These are phyloP conservation scores for Xerocomus nothofagi DNA, from an alignment of 1,284 basidiomycete genomes.

Conservation along the genomic window DNA sequence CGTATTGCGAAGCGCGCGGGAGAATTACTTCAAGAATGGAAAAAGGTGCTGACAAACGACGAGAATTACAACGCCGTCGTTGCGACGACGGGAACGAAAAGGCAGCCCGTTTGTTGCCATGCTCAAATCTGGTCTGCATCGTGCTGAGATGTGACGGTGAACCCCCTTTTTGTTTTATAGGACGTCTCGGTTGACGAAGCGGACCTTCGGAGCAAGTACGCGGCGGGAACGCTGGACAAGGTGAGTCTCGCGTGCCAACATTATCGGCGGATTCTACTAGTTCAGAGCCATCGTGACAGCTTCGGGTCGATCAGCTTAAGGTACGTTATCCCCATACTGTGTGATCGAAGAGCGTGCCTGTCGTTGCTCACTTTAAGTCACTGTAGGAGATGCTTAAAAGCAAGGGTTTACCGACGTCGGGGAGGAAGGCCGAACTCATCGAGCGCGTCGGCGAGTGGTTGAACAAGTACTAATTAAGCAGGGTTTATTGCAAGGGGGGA, in stretches of 20 bases:
- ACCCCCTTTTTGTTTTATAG: constrained; percentile 33
- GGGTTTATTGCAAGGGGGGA: background rate
- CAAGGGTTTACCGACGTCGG: constrained; percentile 58
- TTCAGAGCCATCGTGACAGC: constrained; percentile 40
- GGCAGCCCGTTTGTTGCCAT: constrained; percentile 59
- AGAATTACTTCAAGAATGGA: constrained; percentile 74
- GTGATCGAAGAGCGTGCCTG: background rate
- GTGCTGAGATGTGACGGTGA: constrained; percentile 1
- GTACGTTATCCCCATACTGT: constrained; percentile 40
- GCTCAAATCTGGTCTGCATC: background rate
- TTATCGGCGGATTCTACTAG: constrained; percentile 12
- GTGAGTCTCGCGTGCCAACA: constrained; percentile 42
- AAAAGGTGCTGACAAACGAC: constrained; percentile 65
- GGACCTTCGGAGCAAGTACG: constrained; percentile 67
- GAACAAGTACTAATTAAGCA: constrained; percentile 15
- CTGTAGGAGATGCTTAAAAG: constrained; percentile 66
- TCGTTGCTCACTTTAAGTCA: constrained; percentile 15
- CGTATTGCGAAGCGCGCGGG: constrained; percentile 63
- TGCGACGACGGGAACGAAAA: constrained; percentile 56
- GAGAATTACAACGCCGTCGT: constrained; percentile 53
- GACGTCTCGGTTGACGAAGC: constrained; percentile 61
- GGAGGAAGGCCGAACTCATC: constrained; percentile 70
- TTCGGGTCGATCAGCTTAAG: constrained; percentile 78
- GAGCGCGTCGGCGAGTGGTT: constrained; percentile 64
- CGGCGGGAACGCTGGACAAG: constrained; percentile 60